A percentile compares a stretch with the other conserved stretches of the same genome.
phyloP scores from a whole-genome alignment of 176 grass and related monocot genomes.

The Puya raimondii region DNA sequence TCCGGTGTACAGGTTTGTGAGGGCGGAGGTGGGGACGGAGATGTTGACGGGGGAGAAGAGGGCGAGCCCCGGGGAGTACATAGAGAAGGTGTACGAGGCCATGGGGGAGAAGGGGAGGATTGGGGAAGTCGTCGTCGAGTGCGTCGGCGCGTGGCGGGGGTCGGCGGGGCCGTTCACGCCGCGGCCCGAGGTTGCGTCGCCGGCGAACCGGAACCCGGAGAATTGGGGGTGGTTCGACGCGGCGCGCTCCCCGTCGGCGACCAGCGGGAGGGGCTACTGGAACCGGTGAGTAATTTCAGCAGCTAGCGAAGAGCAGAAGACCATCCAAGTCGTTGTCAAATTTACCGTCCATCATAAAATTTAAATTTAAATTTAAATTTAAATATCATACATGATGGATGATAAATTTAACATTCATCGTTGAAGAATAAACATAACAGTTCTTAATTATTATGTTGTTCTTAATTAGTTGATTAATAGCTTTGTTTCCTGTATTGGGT shows the following conservation, averaged over 20 bases:
- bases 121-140: constrained; percentile 10
- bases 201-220: constrained; percentile 4
- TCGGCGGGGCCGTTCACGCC: constrained; percentile 16
- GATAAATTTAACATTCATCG: no score
- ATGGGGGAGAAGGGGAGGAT: constrained; percentile 12
- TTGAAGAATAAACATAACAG: no score
- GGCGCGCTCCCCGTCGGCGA: constrained; percentile 9
- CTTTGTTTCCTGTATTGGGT: no score
- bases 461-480: no score
- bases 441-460: no score
- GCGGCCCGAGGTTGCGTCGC: constrained; percentile 3
- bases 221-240: constrained; percentile 13
- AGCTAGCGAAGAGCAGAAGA: no score
- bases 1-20: constrained; percentile 19
- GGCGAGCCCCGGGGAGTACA: constrained; percentile 19
- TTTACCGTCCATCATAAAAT: no score
- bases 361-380: no score
- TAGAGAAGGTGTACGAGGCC: constrained; percentile 24
- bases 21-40: constrained; percentile 18
- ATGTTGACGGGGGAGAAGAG: constrained; percentile 19
- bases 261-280: constrained; percentile 12
- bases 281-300: neutral
- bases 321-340: no score
- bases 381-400: no score
- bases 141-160: constrained; percentile 10